A percentile compares a stretch with the other conserved stretches of the same genome.
phyloP scores from a whole-genome alignment of 345 rosid species.

The Citrus australasica region DNA sequence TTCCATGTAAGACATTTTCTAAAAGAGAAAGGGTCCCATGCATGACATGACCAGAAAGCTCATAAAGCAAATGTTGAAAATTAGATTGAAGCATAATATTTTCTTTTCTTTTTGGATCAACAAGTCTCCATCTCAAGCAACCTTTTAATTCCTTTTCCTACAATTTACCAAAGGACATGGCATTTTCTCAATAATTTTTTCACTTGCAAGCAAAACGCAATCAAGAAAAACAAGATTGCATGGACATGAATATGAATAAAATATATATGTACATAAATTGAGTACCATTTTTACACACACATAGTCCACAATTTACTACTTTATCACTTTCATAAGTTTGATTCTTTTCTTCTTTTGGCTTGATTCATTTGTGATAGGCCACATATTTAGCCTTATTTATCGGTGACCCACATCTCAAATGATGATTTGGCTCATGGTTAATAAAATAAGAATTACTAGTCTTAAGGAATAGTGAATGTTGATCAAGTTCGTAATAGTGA shows the following conservation, averaged over 20 bases:
- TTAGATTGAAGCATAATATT: slow-evolving; percentile 15
- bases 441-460: not conserved
- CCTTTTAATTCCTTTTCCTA: slow-evolving; percentile 22
- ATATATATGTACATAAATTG: not conserved
- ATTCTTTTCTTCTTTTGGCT: not conserved
- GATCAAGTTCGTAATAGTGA: not conserved
- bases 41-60: slow-evolving; percentile 39
- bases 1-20: slow-evolving; percentile 42
- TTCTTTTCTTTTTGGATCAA: not conserved
- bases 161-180: slow-evolving; percentile 8
- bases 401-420: not conserved
- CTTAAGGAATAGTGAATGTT: not conserved
- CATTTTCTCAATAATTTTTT: not conserved
- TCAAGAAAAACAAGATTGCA: not conserved
- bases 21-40: slow-evolving; percentile 39
- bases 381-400: not conserved
- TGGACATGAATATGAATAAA: not conserved
- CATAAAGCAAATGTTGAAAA: slow-evolving; percentile 33
- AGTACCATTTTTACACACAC: not conserved
- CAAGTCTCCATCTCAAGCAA: slow-evolving; percentile 35
- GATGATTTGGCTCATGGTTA: not conserved
- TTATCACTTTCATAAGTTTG: not conserved
- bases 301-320: not conserved
- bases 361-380: not conserved
- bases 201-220: not conserved